phyloP scores from a whole-genome alignment of 805 yeast genomes.

The Metschnikowia hibisci region DNA sequence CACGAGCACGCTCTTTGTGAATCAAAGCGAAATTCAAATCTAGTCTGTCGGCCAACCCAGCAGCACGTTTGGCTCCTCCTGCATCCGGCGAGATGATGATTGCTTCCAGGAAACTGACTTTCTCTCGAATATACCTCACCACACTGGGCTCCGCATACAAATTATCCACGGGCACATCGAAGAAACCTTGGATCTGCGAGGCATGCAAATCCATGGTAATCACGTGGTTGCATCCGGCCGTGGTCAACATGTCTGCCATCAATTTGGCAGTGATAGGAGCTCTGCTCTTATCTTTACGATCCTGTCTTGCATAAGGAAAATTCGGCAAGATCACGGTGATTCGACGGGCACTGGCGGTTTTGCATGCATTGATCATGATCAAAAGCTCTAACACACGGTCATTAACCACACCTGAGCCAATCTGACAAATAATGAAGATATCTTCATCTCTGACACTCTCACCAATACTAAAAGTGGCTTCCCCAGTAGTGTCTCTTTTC shows the following conservation, averaged over 20 bases:
- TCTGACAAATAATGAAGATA: constrained; percentile 72
- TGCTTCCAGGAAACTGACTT: constrained; percentile 54
- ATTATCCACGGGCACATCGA: constrained; percentile 79
- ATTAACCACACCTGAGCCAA: constrained; percentile 71
- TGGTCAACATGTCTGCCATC: constrained; percentile 75
- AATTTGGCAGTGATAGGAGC: constrained; percentile 85
- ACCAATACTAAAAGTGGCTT: constrained; percentile 71
- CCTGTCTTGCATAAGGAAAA: constrained; percentile 88
- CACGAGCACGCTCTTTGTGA: constrained; percentile 79
- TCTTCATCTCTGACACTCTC: constrained; percentile 86
- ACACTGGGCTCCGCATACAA: constrained; percentile 82
- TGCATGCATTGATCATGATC: constrained; percentile 79
- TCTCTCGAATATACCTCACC: constrained; percentile 66
- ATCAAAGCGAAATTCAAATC: constrained; percentile 80
- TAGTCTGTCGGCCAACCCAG: constrained; percentile 72
- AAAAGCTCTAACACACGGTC: constrained; percentile 71
- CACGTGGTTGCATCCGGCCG: constrained; percentile 84
- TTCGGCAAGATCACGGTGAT: constrained; percentile 80
- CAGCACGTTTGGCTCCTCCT: constrained; percentile 90
- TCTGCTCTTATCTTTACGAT: constrained; percentile 77
- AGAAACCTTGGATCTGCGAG: constrained; percentile 85
- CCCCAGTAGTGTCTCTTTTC: constrained; percentile 66
- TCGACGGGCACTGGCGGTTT: constrained; percentile 77
- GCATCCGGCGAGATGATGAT: constrained; percentile 85
- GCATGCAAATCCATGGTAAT: constrained; percentile 87